phyloP scores from a whole-genome alignment of 2,329 filamentous ascomycete species.

The Paecilomyces variotii region DNA sequence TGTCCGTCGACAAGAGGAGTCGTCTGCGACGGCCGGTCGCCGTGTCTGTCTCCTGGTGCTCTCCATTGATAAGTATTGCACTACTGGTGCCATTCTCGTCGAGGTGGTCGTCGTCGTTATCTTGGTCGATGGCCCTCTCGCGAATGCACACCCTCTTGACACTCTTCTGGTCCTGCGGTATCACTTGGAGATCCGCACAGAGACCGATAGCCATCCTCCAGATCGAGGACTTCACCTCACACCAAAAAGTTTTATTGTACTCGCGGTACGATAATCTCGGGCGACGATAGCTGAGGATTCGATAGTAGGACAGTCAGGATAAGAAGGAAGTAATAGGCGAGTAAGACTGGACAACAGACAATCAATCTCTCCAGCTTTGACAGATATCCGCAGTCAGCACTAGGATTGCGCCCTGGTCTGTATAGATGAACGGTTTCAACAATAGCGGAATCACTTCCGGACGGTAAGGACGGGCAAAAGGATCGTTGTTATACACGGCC shows the following conservation, averaged over 20 bases:
- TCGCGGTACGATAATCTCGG: not conserved
- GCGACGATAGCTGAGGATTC: not conserved
- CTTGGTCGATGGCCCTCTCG: conserved; percentile 22
- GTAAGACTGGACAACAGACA: not conserved
- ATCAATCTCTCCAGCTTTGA: not conserved
- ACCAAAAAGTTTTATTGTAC: not conserved
- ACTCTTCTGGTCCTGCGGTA: not conserved
- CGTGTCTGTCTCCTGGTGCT: conserved; percentile 5
- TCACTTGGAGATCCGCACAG: conserved; percentile 3
- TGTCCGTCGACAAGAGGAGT: conserved; percentile 31
- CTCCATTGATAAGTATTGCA: not conserved
- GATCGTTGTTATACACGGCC: not conserved
- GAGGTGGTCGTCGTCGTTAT: conserved; percentile 10
- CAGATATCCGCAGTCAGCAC: not conserved
- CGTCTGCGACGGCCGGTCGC: conserved; percentile 16
- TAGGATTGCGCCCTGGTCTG: not conserved
- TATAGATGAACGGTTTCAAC: not conserved
- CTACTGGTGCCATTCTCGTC: conserved; percentile 5
- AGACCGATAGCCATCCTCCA: conserved; percentile 6
- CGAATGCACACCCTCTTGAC: conserved; percentile 8
- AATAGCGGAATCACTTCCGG: not conserved
- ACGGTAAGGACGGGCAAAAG: not conserved
- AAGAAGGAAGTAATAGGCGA: not conserved
- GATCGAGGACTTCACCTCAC: not conserved
- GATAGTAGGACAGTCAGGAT: not conserved